Evolutionary conservation across 805 yeast genomes (phyloP).

Genomic region (Lipomyces chichibuensis): DNA sequence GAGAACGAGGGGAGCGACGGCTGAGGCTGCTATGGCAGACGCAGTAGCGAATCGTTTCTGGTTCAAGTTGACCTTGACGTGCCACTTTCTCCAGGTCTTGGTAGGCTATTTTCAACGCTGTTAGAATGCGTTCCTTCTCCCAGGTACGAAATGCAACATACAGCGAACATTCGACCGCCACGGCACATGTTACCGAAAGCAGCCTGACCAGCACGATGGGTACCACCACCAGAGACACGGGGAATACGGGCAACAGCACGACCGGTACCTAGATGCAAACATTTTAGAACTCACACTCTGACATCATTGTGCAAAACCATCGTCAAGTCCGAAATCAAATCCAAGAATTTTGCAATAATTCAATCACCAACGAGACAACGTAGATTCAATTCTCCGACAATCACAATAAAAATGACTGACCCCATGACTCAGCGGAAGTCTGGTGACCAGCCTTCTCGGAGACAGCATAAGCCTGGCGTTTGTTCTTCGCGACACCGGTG

Average conservation of each 20-base stretch:
- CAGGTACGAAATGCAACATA: background rate
- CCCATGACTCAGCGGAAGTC: conserved; percentile 99
- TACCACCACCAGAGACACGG: conserved; percentile 99
- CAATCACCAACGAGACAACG: background rate
- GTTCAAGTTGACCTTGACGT: conserved; percentile 99
- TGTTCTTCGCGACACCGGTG: conserved; percentile 99
- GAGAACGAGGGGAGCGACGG: conserved; percentile 95
- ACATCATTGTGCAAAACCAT: background rate
- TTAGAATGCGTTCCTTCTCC: background rate
- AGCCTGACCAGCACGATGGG: conserved; percentile 99
- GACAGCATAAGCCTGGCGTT: conserved; percentile 99
- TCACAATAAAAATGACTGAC: conserved; percentile 43
- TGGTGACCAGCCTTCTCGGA: conserved; percentile 99
- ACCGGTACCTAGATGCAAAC: conserved; percentile 67
- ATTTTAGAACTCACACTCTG: background rate
- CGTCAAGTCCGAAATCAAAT: background rate
- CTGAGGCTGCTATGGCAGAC: conserved; percentile 98
- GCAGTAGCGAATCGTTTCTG: conserved; percentile 99
- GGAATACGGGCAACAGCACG: conserved; percentile 99
- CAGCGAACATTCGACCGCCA: conserved; percentile 99
- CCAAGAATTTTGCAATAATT: background rate
- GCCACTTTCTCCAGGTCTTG: conserved; percentile 99
- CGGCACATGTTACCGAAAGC: conserved; percentile 99
- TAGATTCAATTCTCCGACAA: background rate
- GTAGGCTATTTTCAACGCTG: conserved; percentile 61